phyloP scores from a whole-genome alignment of 78 protist genomes.

The Tieghemostelium lacteum region DNA sequence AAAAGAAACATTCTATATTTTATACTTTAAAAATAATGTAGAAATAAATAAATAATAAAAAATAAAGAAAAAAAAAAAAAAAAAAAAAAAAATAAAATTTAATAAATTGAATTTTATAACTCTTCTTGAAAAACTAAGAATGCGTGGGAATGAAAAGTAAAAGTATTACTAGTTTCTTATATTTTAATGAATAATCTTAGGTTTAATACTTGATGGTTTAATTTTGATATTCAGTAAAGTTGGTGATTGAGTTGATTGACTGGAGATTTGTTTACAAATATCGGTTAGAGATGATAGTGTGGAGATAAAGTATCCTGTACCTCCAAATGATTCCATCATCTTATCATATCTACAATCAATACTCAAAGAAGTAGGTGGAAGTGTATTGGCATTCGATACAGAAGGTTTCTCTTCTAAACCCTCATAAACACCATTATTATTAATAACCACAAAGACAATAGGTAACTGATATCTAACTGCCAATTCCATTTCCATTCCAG shows the following conservation, averaged over 20 bases:
- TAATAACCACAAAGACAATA: conserved; percentile 69
- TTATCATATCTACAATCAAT: conserved; percentile 7
- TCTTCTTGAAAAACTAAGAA: neutral
- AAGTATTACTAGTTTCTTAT: neutral
- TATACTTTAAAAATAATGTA: neutral
- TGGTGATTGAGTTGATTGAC: conserved; percentile 12
- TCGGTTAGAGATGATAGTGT: conserved; percentile 4
- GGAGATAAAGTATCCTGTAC: conserved; percentile 31
- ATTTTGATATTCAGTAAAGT: conserved; percentile 44
- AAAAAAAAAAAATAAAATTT: neutral
- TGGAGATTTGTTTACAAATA: neutral
- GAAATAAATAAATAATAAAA: neutral
- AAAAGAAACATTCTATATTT: conserved; percentile 30
- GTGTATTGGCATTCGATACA: neutral
- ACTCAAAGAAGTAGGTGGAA: conserved; percentile 25
- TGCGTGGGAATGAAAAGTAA: neutral
- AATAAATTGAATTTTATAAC: neutral
- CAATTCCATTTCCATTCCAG: conserved; percentile 79
- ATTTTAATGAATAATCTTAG: conserved; percentile 44
- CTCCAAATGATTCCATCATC: conserved; percentile 73
- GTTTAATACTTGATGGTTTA: conserved; percentile 64
- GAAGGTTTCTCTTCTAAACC: conserved; percentile 21
- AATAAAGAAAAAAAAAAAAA: neutral
- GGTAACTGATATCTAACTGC: conserved; percentile 71
- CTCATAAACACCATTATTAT: conserved; percentile 84